Conservation (phyloP, 345 rosid species). For the Crucihimalaya himalaica region DNA sequence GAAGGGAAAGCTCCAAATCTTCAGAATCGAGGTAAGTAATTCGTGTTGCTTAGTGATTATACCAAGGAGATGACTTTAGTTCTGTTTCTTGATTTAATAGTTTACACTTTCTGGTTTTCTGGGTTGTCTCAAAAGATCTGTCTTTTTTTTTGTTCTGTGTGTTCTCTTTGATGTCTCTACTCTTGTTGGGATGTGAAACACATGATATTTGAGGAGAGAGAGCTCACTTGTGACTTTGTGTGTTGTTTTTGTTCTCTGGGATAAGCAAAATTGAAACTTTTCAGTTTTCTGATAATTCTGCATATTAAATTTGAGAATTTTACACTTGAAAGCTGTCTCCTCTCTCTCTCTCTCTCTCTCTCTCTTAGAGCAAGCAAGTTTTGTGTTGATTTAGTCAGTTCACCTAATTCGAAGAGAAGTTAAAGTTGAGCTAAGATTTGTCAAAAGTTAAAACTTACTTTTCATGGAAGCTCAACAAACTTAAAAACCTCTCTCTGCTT, state of each 20-base stretch:
- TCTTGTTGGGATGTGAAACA: conserved; percentile 31
- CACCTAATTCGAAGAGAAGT: conserved; percentile 37
- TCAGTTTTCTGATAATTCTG: not conserved
- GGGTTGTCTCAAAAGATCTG: conserved; percentile 31
- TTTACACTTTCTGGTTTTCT: conserved; percentile 23
- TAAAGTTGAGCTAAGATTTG: conserved; percentile 33
- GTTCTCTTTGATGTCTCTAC: conserved; percentile 24
- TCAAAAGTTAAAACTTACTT: conserved; percentile 36
- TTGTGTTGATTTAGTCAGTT: conserved; percentile 27
- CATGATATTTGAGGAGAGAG: conserved; percentile 26
- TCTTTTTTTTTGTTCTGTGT: conserved; percentile 31
- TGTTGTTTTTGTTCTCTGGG: not conserved
- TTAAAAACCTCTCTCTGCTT: conserved; percentile 24
- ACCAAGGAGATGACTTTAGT: not conserved
- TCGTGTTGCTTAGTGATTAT: conserved; percentile 9
- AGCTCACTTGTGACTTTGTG: conserved; percentile 24
- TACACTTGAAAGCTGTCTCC: conserved; percentile 17
- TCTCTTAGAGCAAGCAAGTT: conserved; percentile 1
- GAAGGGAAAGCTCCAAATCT: conserved; percentile 25
- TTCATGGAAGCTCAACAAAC: conserved; percentile 45
- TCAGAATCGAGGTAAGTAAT: conserved; percentile 27
- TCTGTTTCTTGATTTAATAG: conserved; percentile 10
- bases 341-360: conserved; percentile 14
- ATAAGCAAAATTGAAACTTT: not conserved
- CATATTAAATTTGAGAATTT: conserved; percentile 17